Evolutionary conservation across 306 rosid species (phyloP), one percentile per base, ranked within the genome.

Genomic region (Lagenaria siceraria): DNA sequence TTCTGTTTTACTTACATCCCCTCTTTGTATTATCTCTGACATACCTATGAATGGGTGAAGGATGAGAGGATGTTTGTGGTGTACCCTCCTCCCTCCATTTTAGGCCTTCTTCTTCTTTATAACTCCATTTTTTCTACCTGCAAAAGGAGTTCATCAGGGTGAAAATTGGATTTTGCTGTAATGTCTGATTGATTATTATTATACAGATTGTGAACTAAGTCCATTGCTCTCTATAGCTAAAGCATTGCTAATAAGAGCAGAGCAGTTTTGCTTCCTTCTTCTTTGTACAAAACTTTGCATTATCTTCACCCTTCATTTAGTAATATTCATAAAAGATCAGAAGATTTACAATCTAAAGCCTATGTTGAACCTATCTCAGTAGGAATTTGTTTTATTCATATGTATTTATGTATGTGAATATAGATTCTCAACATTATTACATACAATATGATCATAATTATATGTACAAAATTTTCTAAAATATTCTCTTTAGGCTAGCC

Each of bases 31-130:
- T 43, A 38, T 78, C 76, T 12, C 4, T 59, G 81, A 80, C 27
- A 36, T 81, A 78, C 75, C 77, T 21, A 77, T 76, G 27, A 79
- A 78, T 46, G 92, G 93, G 88, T 81, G 80, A 79, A 81, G 92
- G 99, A 92, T 89, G 99, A 87, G 98, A 92, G 98, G 99, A 87
- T 89, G 96, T 90, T 81, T 80, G 83, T 77, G 86, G 87, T 85
- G 88, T 92, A 80, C 96, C 93, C 98, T 88, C 97, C 96, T 84
- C 98, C 97, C 85, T 79, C 83, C 93, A 96, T 82, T 36, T 55
- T 71, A 83, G 82, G 81, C 76, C 49, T 46, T 55, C 40, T 66
- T 38, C 18, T 21, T 52, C 25, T 49, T 62, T 60, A 27, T 38
- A 53, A 8, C 70, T 38, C 22, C 31, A 7, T 68, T n/a, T 8